Evolutionary conservation across 2,329 filamentous ascomycete genomes (phyloP).

Genomic region (Ilyonectria sp.): DNA sequence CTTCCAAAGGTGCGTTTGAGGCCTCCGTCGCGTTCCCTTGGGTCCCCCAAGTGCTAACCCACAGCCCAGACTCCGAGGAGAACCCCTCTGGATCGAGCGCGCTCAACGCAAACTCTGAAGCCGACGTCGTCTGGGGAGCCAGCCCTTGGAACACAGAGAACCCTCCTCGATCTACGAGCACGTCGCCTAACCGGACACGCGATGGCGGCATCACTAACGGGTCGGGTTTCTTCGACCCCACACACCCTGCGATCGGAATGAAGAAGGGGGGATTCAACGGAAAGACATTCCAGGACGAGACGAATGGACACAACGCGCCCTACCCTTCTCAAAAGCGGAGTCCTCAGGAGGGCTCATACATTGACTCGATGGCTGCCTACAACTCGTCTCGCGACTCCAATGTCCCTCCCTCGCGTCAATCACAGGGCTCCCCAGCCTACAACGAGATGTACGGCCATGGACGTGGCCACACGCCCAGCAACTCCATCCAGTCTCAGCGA

Average conservation of each 20-base stretch:
- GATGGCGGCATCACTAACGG: constrained; percentile 62
- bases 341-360: constrained; percentile 59
- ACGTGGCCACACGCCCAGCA: constrained; percentile 58
- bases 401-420: constrained; percentile 70
- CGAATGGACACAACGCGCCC: constrained; percentile 43
- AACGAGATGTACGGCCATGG: constrained; percentile 49
- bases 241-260: constrained; percentile 62
- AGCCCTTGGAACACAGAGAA: constrained; percentile 73
- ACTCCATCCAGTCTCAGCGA: constrained; percentile 64
- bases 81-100: constrained; percentile 78
- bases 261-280: constrained; percentile 49
- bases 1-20: constrained; percentile 63
- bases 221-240: constrained; percentile 61
- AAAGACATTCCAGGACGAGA: constrained; percentile 43
- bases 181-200: constrained; percentile 72
- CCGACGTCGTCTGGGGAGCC: constrained; percentile 72
- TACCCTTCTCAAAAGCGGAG: constrained; percentile 52
- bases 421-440: constrained; percentile 60
- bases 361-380: constrained; percentile 51
- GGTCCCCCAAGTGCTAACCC: constrained; percentile 33
- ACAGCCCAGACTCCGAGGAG: constrained; percentile 48
- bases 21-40: neutral
- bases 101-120: constrained; percentile 78
- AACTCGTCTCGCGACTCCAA: constrained; percentile 67
- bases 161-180: constrained; percentile 61